phyloP scores from a whole-genome alignment of 768 basidiomycete species.

The Tricholoma sp. region DNA sequence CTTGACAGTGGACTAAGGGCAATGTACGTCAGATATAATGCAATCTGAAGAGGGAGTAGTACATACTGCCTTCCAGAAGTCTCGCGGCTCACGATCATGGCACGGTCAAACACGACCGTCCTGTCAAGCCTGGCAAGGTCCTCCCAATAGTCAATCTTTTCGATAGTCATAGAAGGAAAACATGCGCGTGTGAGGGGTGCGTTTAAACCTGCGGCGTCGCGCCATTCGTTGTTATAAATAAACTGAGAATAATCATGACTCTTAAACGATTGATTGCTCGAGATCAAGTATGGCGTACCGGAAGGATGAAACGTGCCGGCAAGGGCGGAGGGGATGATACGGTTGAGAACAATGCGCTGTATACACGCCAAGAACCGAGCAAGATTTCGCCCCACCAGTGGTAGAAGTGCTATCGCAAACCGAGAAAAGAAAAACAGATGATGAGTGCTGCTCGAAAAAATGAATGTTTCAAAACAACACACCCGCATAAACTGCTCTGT shows the following conservation, averaged over 20 bases:
- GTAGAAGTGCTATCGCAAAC: conserved; percentile 17
- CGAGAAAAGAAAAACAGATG: no score
- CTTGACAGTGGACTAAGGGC: conserved; percentile 20
- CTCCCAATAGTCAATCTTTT: conserved; percentile 55
- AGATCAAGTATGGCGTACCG: conserved; percentile 7
- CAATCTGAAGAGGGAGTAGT: background rate
- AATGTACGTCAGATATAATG: background rate
- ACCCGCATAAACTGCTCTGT: conserved; percentile 20
- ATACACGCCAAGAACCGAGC: conserved; percentile 19
- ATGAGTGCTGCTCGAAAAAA: no score
- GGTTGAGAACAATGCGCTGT: conserved; percentile 9
- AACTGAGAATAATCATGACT: conserved; percentile 3
- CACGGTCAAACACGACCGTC: conserved; percentile 61
- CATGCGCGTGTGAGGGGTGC: conserved; percentile 59
- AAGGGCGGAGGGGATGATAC: conserved; percentile 2
- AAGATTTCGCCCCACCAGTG: conserved; percentile 27
- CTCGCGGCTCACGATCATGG: conserved; percentile 59
- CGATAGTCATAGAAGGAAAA: conserved; percentile 57
- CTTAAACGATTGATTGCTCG: background rate
- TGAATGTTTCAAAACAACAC: background rate
- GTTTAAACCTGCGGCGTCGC: conserved; percentile 15
- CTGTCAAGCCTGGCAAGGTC: conserved; percentile 43
- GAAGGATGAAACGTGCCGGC: conserved; percentile 17
- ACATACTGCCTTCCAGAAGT: conserved; percentile 50
- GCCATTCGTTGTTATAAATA: conserved; percentile 15